Evolutionary conservation across 2,329 filamentous ascomycete species (phyloP).

Genomic region (Aspergillus fumigatus): DNA sequence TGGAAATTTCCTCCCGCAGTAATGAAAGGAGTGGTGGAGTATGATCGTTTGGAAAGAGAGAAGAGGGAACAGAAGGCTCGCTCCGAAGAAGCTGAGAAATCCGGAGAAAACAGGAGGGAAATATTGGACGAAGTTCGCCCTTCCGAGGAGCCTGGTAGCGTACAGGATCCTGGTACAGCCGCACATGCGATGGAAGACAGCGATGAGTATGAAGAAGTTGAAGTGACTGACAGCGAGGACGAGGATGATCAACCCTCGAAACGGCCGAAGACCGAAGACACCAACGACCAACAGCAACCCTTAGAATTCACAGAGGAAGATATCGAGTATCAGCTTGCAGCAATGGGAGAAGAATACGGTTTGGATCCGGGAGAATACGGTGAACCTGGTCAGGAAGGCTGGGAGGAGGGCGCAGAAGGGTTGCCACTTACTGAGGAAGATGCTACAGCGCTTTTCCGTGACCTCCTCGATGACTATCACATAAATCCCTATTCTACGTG

Average conservation of each 20-base stretch:
- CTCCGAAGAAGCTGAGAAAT: constrained; percentile 21
- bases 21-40: constrained; percentile 66
- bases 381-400: constrained; percentile 52
- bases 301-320: constrained; percentile 92
- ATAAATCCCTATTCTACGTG: constrained; percentile 87
- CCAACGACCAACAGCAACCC: constrained; percentile 42
- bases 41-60: constrained; percentile 68
- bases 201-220: constrained; percentile 72
- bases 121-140: constrained; percentile 4
- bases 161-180: constrained; percentile 19
- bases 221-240: constrained; percentile 61
- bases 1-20: constrained; percentile 93
- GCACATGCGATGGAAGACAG: constrained; percentile 48
- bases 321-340: constrained; percentile 84
- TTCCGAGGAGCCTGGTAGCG: constrained; percentile 1
- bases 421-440: constrained; percentile 70
- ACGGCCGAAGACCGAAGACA: constrained; percentile 51
- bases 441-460: constrained; percentile 71
- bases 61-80: constrained; percentile 55
- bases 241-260: constrained; percentile 52
- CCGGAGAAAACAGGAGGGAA: constrained; percentile 10
- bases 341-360: constrained; percentile 82
- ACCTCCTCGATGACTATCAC: constrained; percentile 74
- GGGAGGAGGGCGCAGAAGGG: constrained; percentile 69
- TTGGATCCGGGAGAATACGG: constrained; percentile 74